Base-by-base conservation (phyloP, 169 alveolate genomes). In the Theileria orientalis region DNA sequence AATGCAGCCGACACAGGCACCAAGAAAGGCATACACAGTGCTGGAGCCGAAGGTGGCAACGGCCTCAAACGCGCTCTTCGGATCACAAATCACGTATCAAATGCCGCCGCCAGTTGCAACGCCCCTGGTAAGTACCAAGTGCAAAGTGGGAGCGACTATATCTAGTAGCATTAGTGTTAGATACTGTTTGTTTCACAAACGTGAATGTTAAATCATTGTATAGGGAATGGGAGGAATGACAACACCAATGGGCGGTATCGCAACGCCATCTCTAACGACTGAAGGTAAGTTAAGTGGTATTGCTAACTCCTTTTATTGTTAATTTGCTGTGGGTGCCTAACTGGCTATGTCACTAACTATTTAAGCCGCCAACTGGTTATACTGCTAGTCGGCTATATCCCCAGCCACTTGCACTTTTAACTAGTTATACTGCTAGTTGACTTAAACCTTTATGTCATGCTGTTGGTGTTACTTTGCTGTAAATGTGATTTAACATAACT, bases 101-200 rank as follows among this genome's bases (percentile, higher is more conserved):
- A 78, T 78, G 86, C 86, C 86, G 13, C 74, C 74, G 25, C 86
- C 86, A 6, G 86, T 78, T 11, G 86, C 86, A 1, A 70, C 82
- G 2, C 86, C 86, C 19, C 56, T 78, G 29, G 83, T 73, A 73
- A 19, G 54, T 44, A 6, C 29, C 66, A 32, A 6, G 5, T 1
- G 21, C 40, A 14, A 61, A 61, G n/a, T n/a, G n/a, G n/a, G 14
- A 8, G 25, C n/a, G n/a, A n/a, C n/a, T n/a, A n/a, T n/a, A n/a
- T n/a, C n/a, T n/a, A n/a, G n/a, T n/a, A n/a, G n/a, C n/a, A n/a
- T n/a, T n/a, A n/a, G n/a, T n/a, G n/a, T n/a, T n/a, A n/a, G n/a
- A n/a, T n/a, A n/a, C n/a, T n/a, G n/a, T n/a, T n/a, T n/a, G n/a
- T n/a, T n/a, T n/a, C n/a, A n/a, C n/a, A n/a, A n/a, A n/a, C n/a